Conservation (phyloP, 192 early-diverging fungal species). For the Pecoramyces ruminantium region DNA sequence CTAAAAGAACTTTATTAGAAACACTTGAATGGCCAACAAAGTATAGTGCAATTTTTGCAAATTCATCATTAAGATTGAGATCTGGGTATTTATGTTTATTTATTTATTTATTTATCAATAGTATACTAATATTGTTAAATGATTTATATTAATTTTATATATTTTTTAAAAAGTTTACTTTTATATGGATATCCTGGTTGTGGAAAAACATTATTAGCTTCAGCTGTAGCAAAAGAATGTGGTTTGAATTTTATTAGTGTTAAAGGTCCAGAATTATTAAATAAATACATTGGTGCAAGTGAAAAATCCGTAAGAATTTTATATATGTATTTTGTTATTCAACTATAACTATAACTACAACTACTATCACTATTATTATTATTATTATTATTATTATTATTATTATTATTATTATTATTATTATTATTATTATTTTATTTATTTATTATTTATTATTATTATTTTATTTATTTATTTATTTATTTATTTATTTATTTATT, state of each 20-base stretch:
- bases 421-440: too few relatives aligned
- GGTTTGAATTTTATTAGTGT: slow-evolving; percentile 92
- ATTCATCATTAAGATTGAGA: slow-evolving; percentile 69
- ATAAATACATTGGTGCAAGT: slow-evolving; percentile 97
- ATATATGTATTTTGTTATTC: too few relatives aligned
- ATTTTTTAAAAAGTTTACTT: slow-evolving; percentile 33
- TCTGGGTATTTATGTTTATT: slow-evolving; percentile 41
- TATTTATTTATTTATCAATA: not conserved
- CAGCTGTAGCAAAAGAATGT: slow-evolving; percentile 89
- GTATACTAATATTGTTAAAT: not conserved
- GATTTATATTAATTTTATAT: not conserved
- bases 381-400: too few relatives aligned
- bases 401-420: too few relatives aligned
- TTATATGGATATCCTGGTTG: slow-evolving; percentile 97
- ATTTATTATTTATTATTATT: too few relatives aligned
- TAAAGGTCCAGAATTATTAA: slow-evolving; percentile 93
- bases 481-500: too few relatives aligned
- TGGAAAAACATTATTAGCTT: slow-evolving; percentile 90
- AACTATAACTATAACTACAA: too few relatives aligned
- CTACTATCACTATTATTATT: too few relatives aligned
- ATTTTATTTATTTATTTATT: too few relatives aligned
- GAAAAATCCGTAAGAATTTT: slow-evolving; percentile 92
- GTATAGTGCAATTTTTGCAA: slow-evolving; percentile 79
- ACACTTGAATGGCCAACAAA: slow-evolving; percentile 91
- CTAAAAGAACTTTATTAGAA: slow-evolving; percentile 64